Conservation (phyloP, 169 alveolate species). For the Fabrea salina region DNA sequence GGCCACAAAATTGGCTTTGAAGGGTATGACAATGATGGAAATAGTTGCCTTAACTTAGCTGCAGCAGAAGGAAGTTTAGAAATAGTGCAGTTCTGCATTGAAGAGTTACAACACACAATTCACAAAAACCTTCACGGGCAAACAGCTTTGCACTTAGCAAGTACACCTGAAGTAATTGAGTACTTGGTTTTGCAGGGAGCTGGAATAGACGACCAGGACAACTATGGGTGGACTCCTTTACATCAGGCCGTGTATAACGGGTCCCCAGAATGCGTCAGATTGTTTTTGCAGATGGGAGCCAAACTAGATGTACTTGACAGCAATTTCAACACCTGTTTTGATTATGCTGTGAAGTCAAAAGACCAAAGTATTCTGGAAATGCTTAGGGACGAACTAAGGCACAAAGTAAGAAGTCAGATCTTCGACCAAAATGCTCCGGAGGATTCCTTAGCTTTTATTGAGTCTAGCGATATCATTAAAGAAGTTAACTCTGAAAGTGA, state of each 20-base stretch:
- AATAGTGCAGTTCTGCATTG: not conserved
- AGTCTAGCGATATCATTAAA: too few relatives aligned
- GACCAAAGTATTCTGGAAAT: not conserved
- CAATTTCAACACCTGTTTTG: not conserved
- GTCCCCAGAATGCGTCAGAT: not conserved
- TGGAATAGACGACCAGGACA: not conserved
- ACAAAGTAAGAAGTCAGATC: not conserved
- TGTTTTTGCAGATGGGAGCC: not conserved
- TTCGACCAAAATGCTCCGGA: not conserved
- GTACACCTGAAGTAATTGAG: conserved; percentile 9
- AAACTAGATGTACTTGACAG: not conserved
- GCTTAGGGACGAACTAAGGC: not conserved
- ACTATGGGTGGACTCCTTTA: not conserved
- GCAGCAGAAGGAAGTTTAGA: not conserved
- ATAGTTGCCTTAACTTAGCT: conserved; percentile 1
- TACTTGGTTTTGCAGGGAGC: not conserved
- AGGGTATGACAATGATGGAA: not conserved
- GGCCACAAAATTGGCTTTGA: not conserved
- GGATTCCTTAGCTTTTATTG: too few relatives aligned
- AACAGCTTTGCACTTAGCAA: not conserved
- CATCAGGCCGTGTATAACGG: not conserved
- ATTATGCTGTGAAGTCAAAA: not conserved
- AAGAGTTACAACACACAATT: not conserved
- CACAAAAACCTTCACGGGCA: not conserved
- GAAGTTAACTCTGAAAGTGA: too few relatives aligned